A percentile compares a stretch with the other conserved stretches of the same genome.
phyloP scores from a whole-genome alignment of 768 basidiomycete genomes.

The Boletus pseudopeckii region DNA sequence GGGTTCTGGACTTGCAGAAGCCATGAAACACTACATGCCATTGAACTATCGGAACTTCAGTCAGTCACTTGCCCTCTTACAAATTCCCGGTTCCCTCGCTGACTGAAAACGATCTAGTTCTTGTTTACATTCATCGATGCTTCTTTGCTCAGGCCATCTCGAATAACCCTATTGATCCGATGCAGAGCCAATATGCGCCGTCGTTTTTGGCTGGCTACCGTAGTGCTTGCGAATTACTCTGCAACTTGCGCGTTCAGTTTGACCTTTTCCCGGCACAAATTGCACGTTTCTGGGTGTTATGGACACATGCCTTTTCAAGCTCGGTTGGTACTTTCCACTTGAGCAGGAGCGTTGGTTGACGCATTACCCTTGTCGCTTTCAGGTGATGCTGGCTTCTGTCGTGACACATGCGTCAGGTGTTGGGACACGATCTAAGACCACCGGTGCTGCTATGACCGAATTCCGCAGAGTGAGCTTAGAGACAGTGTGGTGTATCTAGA shows the following conservation, averaged over 20 bases:
- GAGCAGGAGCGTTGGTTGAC: not conserved
- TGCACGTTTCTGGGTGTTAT: constrained; percentile 66
- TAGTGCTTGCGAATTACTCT: constrained; percentile 58
- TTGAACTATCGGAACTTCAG: constrained; percentile 68
- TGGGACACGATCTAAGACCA: constrained; percentile 56
- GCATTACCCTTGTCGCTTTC: not conserved
- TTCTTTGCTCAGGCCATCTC: constrained; percentile 74
- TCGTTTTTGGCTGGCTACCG: constrained; percentile 68
- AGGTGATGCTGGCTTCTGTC: constrained; percentile 79
- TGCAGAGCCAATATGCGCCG: constrained; percentile 63
- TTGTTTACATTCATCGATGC: constrained; percentile 70
- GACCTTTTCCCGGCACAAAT: constrained; percentile 53
- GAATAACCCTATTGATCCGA: constrained; percentile 61
- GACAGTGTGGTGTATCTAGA: not conserved
- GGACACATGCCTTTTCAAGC: constrained; percentile 71
- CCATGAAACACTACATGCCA: constrained; percentile 77
- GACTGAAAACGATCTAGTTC: constrained; percentile 37
- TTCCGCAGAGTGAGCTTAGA: constrained; percentile 37
- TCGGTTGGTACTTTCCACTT: constrained; percentile 39
- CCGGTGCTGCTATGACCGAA: constrained; percentile 66
- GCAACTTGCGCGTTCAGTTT: constrained; percentile 47
- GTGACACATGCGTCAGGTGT: constrained; percentile 57
- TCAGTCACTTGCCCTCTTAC: constrained; percentile 31
- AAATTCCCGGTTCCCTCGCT: not conserved
- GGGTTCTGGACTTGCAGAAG: constrained; percentile 51